Conservation (phyloP, 78 protist species). For the Dictyostelium discoideum region dicty_2.7 NC_007090.3:3355001-3355500, state of each 20-base stretch:
- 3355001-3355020: background rate
- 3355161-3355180: background rate
- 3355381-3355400: background rate
- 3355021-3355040: background rate
- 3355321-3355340: background rate
- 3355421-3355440: background rate
- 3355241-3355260: background rate
- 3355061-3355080: background rate
- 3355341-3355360: background rate
- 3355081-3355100: background rate
- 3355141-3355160: background rate
- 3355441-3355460: background rate
- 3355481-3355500: conserved; percentile 22
- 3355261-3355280: background rate
- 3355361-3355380: conserved; percentile 21
- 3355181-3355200: background rate
- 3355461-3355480: background rate
- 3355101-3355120: conserved; percentile 18
- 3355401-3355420: background rate
- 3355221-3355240: background rate
- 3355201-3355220: background rate
- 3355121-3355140: conserved; percentile 3
- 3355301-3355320: background rate
- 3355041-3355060: background rate
- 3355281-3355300: background rate